Base-by-base conservation (phyloP, 1,284 basidiomycete species). In the Irpex sp. region DNA sequence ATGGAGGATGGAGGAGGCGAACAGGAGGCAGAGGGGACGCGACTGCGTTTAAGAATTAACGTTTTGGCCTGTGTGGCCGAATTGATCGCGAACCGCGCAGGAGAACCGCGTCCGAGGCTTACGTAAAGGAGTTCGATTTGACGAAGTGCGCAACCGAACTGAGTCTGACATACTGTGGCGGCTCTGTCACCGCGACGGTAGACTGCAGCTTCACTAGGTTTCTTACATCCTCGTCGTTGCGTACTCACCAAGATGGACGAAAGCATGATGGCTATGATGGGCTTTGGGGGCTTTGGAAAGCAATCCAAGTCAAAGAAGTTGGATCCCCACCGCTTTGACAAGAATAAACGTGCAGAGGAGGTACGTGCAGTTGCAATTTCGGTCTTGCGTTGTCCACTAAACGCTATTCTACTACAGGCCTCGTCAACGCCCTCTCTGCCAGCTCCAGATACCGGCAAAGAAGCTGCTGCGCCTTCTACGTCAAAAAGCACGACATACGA, bases 261-360 rank as follows among this genome's bases (percentile, higher is more conserved):
- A 72, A 89, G 91, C 65, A 76, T 92, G 36, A 81, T 93, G 68
- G 85, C 89, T 5, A 85, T 88, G 13, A 93, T 93, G 91, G 91
- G 91, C 8, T 91, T 93, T 64, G 70, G 85, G 67, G 89, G 89
- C 49, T 93, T 93, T 73, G 91, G 91, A 19, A 93, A 92, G 75
- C 76, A 86, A 60, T 70, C 76, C 34, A 85, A 86, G 72, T 88
- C 87, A 75, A 84, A 81, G 65, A 78, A 84, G 70, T 81, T 92
- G 21, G 89, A 92, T 72, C 85, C 87, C 34, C 76, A 81, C 19
- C 79, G 89, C 64, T 93, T 93, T 68, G 90, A 93, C 75, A 89
- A 86, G 75, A 88, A 81, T 72, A 91, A 87, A 75, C 82, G 89
- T 58, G 79, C 77, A 59, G 83, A 83, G 72, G 81, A 76, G 62